Conservation (phyloP, 805 yeast species). For the Cyberlindnera maclurae region DNA sequence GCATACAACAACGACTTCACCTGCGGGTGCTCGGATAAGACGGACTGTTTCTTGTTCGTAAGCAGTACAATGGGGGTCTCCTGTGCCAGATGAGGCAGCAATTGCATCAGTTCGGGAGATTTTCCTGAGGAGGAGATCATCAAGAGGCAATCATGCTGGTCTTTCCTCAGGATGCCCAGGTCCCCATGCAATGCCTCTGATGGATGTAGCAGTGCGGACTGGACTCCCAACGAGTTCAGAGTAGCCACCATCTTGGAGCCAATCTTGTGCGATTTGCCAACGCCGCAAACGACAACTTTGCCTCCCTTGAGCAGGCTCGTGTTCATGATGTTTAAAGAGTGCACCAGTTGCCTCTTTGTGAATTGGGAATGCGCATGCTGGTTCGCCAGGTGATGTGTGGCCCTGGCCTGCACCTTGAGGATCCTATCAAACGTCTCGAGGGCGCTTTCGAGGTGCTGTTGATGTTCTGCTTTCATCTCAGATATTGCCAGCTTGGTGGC, state of each 20-base stretch:
- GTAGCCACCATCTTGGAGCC: constrained; percentile 78
- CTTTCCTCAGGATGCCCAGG: constrained; percentile 58
- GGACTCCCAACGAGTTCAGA: constrained; percentile 68
- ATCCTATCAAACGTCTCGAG: constrained; percentile 33
- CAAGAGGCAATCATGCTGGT: constrained; percentile 49
- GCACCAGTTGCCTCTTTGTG: constrained; percentile 37
- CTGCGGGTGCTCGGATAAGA: constrained; percentile 43
- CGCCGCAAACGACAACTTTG: constrained; percentile 71
- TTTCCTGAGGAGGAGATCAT: constrained; percentile 77
- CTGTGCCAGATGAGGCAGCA: constrained; percentile 45
- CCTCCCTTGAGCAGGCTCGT: constrained; percentile 39
- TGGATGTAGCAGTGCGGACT: constrained; percentile 67
- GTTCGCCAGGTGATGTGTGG: constrained; percentile 35
- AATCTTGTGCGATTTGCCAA: constrained; percentile 79
- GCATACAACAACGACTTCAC: constrained; percentile 51
- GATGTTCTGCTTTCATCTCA: constrained; percentile 7
- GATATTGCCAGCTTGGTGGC: no score
- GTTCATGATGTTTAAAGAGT: constrained; percentile 36
- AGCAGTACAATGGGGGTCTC: constrained; percentile 50
- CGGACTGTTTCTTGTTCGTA: constrained; percentile 55
- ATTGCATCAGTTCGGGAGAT: constrained; percentile 62
- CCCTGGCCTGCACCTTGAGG: constrained; percentile 39
- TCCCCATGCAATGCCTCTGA: constrained; percentile 90
- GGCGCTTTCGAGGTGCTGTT: constrained; percentile 14
- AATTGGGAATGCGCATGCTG: constrained; percentile 41